Evolutionary conservation across 805 yeast genomes (phyloP), one percentile per base, ranked within the genome.

Genomic region (Teunomyces lycoperdinae): DNA sequence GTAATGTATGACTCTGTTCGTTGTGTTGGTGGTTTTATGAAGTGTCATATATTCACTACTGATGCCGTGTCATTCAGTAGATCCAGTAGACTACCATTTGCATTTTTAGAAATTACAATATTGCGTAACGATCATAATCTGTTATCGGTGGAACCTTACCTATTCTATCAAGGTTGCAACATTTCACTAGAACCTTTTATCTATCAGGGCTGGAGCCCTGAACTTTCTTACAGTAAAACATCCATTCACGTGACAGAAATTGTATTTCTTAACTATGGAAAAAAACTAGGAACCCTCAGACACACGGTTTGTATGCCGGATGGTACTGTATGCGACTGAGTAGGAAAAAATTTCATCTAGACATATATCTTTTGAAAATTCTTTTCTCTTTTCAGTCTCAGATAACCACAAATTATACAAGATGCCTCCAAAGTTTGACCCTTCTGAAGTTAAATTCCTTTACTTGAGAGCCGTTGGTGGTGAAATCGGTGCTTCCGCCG

Each of bases 391-490:
- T 42, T 17, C 35, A 42, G 29, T 17, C 28, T 30, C 35, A 42
- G 34, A n/a, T 38, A 38, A 43, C 34, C 38, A 42, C 48, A 49
- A 51, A 49, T 44, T 39, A 50, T 43, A 40, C 59, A 69, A 61
- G 54, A 88, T 89, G 97, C 96, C 96, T 81, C 96, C 96, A 82
- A 89, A 94, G 84, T 84, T 91, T 81, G 99, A 94, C 78, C 99
- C 99, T 73, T 80, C 64, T 83, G 99, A 94, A 88, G 96, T 94
- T 76, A 91, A 91, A 80, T 89, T 80, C 88, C 82, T 94, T 80
- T 92, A 92, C 89, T 82, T 94, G 79, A 89, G 99, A 87, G 97
- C 99, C 79, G 95, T 90, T 67, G 99, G 99, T 88, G 99, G 99
- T 85, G 99, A 94, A 84, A 95, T 94, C 70, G 99, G 98, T 83